Evolutionary conservation across 768 basidiomycete species (phyloP), one percentile per base, ranked within the genome.

Genomic region (Termitomyces sp.): DNA sequence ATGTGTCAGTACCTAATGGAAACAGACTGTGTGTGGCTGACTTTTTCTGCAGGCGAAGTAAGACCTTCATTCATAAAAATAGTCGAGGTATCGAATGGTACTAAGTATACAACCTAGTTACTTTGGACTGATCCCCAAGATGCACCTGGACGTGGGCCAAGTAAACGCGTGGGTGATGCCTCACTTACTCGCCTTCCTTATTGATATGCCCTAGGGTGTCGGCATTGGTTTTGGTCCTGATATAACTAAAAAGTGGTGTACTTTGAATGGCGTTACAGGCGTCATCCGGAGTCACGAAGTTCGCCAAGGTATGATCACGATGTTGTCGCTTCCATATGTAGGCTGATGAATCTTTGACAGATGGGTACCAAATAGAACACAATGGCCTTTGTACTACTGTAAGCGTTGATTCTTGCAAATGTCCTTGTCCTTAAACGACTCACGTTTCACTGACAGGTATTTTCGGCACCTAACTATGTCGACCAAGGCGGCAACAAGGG

Each of bases 121-220:
- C 80, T 98, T 16, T 98, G 96, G 95, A 96, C 94, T 4, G 96
- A 98, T 73, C 96, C 97, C 22, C 97, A 98, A 71, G 87, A 88
- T 43, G 66, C 75, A 42, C 85, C 85, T 12, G 97, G 97, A 26
- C 86, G 97, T 28, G 96, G 97, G 6, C 96, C 97, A 13, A 95
- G 92, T 68, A 98, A 98, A 79, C 86, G 97, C 38, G 92, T 92
- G 69, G 52, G 88, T 72, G 28, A 14, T 58, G 57, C 14, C 45
- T 47, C 33, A 59, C 45, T 32, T 48, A 42, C 48, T 33, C 16
- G 40, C 57, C 52, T 53, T 43, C 42, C 64, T 53, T 47, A 59
- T 61, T 53, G 16, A 64, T 65, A 51, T 59, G 18, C 48, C 49
- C 54, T 58, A 93, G 90, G 97, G 97, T 53, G 94, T 98, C 59